Percentiles rank a stretch among this genome's conserved stretches.
phyloP scores from a whole-genome alignment of 352 stramenopile genomes.

The Plasmopara halstedii region DNA sequence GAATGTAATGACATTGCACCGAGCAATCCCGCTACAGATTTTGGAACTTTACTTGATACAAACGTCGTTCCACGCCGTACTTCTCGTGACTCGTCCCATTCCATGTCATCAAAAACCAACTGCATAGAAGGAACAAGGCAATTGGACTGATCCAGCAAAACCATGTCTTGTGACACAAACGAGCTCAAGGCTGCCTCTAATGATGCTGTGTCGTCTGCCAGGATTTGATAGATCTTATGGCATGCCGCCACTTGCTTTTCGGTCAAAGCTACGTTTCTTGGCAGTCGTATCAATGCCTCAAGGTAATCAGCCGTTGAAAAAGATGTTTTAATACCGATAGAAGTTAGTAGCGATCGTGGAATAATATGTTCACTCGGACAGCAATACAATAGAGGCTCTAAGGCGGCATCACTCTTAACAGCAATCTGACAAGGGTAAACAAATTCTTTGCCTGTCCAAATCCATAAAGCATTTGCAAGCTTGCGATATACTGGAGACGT shows the following conservation, averaged over 20 bases:
- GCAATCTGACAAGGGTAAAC: constrained; percentile 45
- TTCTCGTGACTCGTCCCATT: constrained; percentile 59
- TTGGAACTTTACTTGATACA: constrained; percentile 38
- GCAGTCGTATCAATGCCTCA: constrained; percentile 37
- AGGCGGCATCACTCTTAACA: constrained; percentile 24
- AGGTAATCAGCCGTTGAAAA: constrained; percentile 55
- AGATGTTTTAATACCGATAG: constrained; percentile 41
- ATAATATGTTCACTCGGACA: constrained; percentile 54
- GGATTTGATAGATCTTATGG: constrained; percentile 38
- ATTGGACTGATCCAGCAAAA: constrained; percentile 34
- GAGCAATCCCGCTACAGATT: constrained; percentile 36
- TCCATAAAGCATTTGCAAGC: constrained; percentile 41
- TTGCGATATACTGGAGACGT: constrained; percentile 26
- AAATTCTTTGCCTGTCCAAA: constrained; percentile 67
- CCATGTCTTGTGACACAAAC: constrained; percentile 28
- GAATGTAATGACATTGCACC: constrained; percentile 58
- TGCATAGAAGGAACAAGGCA: constrained; percentile 23
- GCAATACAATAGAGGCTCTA: constrained; percentile 57
- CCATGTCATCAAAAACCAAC: constrained; percentile 69
- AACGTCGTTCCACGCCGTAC: constrained; percentile 42
- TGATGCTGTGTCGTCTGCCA: constrained; percentile 22
- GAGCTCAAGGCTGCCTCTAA: constrained; percentile 19
- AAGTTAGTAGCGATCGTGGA: constrained; percentile 42
- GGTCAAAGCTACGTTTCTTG: constrained; percentile 17
- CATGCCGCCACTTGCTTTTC: constrained; percentile 28